Base-by-base conservation (phyloP, 257 asterid genomes). In the Solanum medicagineum region DNA sequence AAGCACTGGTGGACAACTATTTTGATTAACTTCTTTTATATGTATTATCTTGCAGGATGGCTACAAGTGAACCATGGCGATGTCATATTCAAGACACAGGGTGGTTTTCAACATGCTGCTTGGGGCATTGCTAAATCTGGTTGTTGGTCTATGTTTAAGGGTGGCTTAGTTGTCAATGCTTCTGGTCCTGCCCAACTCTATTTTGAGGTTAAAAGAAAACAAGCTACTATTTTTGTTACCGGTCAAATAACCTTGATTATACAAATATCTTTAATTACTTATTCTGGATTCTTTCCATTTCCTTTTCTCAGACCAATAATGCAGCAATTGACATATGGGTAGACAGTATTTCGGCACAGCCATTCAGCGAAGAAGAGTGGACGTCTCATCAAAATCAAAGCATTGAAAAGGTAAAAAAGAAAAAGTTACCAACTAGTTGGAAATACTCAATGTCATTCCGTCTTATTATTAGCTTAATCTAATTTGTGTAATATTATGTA, bases 321-420 rank as follows among this genome's bases (percentile, higher is more conserved):
- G 22, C 86, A 10, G 12, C 51, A 4, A 83, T 75, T 60, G 87
- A 87, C 49, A 51, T 89, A 79, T 87, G 87, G 87, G 88, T 56
- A 0, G 89, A 87, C 81, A 92, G 91, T 80, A 87, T 93, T 65
- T 94, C 97, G 3, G n/a, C 93, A 83, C 93, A 94, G 85, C 90
- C 93, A 17, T 94, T 94, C 87, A 94, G 92, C 20, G 85, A 88
- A 53, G 80, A 89, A 9, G 91, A 93, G 87, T 94, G 97, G 96
- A 85, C 84, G 26, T 51, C 88, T 5, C 92, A 93, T 83, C 96
- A 93, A 86, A 88, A 87, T 1, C 42, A 90, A 22, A 92, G 84
- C 74, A 89, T 92, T 44, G 92, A 92, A 80, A 51, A 89, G 93
- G 98, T 90, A 14, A n/a, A n/a, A n/a, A 4, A 19, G 19, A 26